Evolutionary conservation across 2,329 filamentous ascomycete species (phyloP), one percentile per base, ranked within the genome.

Genomic region (Alternaria hordeiaustralica): DNA sequence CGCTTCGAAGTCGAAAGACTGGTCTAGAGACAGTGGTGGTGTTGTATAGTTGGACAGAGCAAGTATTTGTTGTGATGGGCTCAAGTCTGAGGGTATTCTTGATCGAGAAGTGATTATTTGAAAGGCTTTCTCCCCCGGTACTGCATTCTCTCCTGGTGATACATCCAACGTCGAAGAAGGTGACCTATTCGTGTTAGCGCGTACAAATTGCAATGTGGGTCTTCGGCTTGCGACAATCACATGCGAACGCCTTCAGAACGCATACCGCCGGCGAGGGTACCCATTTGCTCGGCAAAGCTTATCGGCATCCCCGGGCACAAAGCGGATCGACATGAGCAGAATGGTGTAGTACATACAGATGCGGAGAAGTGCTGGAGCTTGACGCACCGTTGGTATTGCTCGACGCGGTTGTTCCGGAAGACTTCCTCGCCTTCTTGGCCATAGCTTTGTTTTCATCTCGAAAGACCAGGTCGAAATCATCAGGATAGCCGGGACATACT

Each of bases 391-490:
- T 63, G 51, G 63, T 74, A 54, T 64, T 67, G 51, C 61, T 66
- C 28, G 64, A 55, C 41, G 65, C 63, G 25, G 57, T 69, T 20
- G 71, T 69, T 3, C 68, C 70, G 13, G 73, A 75, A 2, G 69
- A 63, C 58, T 86, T 88, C 60, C 85, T 84, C 15, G 87, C 89
- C 71, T 89, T 85, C 65, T 86, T 84, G 72, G 89, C 88, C 33
- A 89, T 90, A 2, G 89, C 88, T 68, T 87, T 87, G 26, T 90
- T 92, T 80, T 92, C 90, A 75, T 92, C 90, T 60, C 90, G 88
- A 71, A 92, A 91, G 58, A 92, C 87, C 23, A 92, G 80, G 70
- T 92, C 90, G 70, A 92, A 91, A 68, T 91, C 89, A 73, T 91
- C 88, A 75, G 88, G 75, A 61, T 77, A 79, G 3, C 77, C 77